Percentiles rank a stretch among this genome's conserved stretches.
Evolutionary conservation across 2,329 filamentous ascomycete genomes (phyloP).

Genomic region (Graphilbum ipis-grandicollis): DNA sequence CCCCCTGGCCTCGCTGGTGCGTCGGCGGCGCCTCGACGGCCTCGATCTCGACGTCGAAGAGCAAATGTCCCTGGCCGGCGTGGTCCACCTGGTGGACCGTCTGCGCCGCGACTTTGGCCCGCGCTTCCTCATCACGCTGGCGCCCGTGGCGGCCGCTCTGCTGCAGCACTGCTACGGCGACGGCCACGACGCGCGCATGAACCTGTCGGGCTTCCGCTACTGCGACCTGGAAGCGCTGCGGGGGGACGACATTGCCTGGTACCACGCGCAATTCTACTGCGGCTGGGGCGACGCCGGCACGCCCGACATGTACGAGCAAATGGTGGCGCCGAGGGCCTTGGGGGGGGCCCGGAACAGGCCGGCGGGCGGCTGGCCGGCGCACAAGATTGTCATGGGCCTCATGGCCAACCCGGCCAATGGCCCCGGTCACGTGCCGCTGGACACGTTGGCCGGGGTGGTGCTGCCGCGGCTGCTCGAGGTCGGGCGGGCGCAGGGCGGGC

Average conservation of each 20-base stretch:
- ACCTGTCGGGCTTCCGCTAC: constrained; percentile 63
- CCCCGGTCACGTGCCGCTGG: constrained; percentile 43
- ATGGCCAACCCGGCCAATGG: constrained; percentile 61
- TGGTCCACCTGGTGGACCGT: constrained; percentile 45
- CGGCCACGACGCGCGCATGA: constrained; percentile 31
- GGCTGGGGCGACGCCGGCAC: constrained; percentile 55
- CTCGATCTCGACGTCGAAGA: constrained; percentile 66
- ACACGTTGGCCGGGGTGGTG: constrained; percentile 38
- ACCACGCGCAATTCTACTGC: constrained; percentile 74
- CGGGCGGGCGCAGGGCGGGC: not conserved
- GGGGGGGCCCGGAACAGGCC: constrained; percentile 54
- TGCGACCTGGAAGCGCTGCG: constrained; percentile 47
- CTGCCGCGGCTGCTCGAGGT: constrained; percentile 15
- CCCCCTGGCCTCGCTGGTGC: constrained; percentile 45
- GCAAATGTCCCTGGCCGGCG: constrained; percentile 43
- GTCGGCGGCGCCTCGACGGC: constrained; percentile 39
- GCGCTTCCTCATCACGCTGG: constrained; percentile 56
- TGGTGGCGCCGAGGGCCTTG: too few relatives aligned
- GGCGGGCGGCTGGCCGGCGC: constrained; percentile 44
- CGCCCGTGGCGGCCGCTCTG: constrained; percentile 60
- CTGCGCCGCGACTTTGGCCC: constrained; percentile 48
- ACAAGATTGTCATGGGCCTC: constrained; percentile 56
- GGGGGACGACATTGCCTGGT: constrained; percentile 53
- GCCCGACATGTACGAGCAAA: constrained; percentile 27
- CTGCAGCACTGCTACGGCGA: constrained; percentile 21